phyloP scores from a whole-genome alignment of 2,329 filamentous ascomycete species.

The Huntiella savannae region DNA sequence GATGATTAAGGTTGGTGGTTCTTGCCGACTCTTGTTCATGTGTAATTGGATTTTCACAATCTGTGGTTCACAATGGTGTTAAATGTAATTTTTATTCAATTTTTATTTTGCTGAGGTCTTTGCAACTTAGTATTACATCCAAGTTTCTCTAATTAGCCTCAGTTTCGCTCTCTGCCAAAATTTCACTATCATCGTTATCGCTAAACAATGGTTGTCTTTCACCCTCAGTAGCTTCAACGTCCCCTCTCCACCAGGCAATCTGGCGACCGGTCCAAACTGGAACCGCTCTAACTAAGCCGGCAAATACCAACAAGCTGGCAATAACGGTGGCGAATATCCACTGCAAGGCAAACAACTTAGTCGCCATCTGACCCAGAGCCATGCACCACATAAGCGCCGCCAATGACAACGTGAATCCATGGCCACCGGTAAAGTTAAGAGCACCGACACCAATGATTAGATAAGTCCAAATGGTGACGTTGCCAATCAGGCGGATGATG shows the following conservation, averaged over 20 bases:
- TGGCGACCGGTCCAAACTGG: conserved; percentile 44
- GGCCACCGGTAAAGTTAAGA: conserved; percentile 52
- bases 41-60: too few species aligned
- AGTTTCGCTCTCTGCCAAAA: too few species aligned
- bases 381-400: conserved; percentile 55
- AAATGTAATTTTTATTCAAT: too few species aligned
- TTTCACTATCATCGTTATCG: conserved; percentile 17
- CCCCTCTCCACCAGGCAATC: conserved; percentile 19
- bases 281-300: conserved; percentile 44
- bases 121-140: too few species aligned
- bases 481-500: conserved; percentile 61
- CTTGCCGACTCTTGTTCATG: too few species aligned
- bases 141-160: not conserved
- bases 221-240: conserved; percentile 21
- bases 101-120: too few species aligned
- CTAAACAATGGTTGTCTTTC: conserved; percentile 44
- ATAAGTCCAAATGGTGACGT: conserved; percentile 75
- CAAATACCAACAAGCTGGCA: conserved; percentile 53
- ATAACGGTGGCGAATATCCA: conserved; percentile 87
- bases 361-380: conserved; percentile 57
- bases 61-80: too few species aligned
- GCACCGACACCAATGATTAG: conserved; percentile 61
- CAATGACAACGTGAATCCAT: conserved; percentile 63
- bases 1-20: too few species aligned
- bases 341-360: conserved; percentile 58